Percentiles rank a stretch among this genome's conserved stretches.
Conservation (phyloP, 805 yeast species). For the Saccharomyces jurei region DNA sequence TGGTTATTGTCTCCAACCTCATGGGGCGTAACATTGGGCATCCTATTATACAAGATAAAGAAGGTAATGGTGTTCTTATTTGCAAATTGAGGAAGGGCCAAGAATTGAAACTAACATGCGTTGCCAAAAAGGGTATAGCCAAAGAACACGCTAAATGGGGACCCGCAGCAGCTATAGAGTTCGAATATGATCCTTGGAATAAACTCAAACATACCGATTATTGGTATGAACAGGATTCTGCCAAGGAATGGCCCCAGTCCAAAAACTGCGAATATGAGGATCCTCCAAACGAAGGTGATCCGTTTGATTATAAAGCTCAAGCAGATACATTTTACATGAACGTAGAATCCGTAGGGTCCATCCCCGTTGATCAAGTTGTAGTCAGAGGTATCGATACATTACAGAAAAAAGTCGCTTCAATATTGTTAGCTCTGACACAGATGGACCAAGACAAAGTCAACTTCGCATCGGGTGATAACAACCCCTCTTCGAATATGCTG, state of each 20-base stretch:
- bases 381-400: conserved; percentile 74
- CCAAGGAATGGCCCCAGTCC: conserved; percentile 87
- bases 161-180: conserved; percentile 91
- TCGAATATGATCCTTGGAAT: conserved; percentile 99
- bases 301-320: conserved; percentile 74
- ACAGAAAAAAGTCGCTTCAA: conserved; percentile 84
- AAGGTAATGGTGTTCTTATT: conserved; percentile 76
- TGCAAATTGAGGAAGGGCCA: conserved; percentile 90
- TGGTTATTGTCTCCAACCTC: conserved; percentile 38
- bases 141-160: conserved; percentile 99
- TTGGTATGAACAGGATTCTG: conserved; percentile 90
- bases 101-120: conserved; percentile 79
- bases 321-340: conserved; percentile 79
- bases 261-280: conserved; percentile 93
- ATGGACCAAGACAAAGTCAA: conserved; percentile 34
- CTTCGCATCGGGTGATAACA: conserved; percentile 26
- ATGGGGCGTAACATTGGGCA: conserved; percentile 51
- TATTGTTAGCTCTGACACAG: conserved; percentile 60
- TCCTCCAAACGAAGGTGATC: conserved; percentile 80
- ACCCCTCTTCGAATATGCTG: conserved; percentile 22
- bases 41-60: conserved; percentile 77
- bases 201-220: conserved; percentile 90
- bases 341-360: conserved; percentile 86
- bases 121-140: conserved; percentile 95
- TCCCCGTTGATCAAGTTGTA: conserved; percentile 85